Percentiles rank a stretch among this genome's conserved stretches.
Evolutionary conservation across 257 asterid species (phyloP).

Genomic region (Salvia miltiorrhiza): DNA sequence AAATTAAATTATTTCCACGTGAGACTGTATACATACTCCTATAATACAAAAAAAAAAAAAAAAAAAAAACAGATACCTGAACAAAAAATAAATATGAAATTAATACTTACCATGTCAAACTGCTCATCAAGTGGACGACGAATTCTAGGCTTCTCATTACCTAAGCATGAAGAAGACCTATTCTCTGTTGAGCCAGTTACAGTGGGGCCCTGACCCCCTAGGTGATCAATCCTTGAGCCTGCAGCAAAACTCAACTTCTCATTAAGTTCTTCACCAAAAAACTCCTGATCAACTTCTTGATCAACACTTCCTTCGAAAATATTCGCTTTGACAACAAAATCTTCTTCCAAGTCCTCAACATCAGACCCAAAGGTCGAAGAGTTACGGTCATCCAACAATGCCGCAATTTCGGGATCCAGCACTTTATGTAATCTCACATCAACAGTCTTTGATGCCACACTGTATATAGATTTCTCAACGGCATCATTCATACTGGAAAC

Average conservation of each 20-base stretch:
- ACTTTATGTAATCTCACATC: conserved; percentile 60
- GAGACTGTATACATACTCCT: conserved; percentile 8
- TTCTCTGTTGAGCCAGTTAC: conserved; percentile 19
- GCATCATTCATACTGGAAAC: conserved; percentile 47
- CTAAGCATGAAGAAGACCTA: neutral
- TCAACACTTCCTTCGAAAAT: conserved; percentile 42
- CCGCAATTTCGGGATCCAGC: conserved; percentile 83
- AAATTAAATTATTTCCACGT: conserved; percentile 16
- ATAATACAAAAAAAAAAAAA: neutral
- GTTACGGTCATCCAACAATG: conserved; percentile 65
- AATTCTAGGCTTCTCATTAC: conserved; percentile 43
- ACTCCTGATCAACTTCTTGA: conserved; percentile 32
- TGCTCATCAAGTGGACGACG: conserved; percentile 84
- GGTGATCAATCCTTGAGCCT: conserved; percentile 12
- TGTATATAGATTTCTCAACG: conserved; percentile 37
- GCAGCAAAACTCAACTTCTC: conserved; percentile 26
- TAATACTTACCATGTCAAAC: conserved; percentile 70
- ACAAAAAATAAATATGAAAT: neutral
- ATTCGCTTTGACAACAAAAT: conserved; percentile 75
- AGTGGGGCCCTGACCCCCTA: conserved; percentile 16
- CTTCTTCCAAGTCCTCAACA: conserved; percentile 87
- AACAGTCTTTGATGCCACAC: conserved; percentile 57
- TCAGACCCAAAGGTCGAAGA: conserved; percentile 61
- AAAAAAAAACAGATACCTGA: neutral
- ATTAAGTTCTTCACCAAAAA: conserved; percentile 22